These are phyloP conservation scores for Mortierella alpina DNA, from an alignment of 192 early-diverging fungal genomes.

Conservation along the genomic window DNA sequence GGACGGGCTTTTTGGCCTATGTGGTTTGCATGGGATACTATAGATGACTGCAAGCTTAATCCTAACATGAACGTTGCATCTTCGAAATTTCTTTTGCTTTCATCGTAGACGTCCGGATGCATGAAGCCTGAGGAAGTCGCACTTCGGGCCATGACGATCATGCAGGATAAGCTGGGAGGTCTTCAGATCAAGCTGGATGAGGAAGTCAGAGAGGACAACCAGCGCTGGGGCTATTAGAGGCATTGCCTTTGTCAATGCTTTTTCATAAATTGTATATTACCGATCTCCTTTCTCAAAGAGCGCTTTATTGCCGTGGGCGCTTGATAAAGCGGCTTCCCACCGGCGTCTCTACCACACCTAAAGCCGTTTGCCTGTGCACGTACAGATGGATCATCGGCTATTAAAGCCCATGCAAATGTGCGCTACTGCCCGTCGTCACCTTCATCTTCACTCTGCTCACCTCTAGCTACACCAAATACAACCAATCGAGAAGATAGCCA, in stretches of 20 bases:
- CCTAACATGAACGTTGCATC: neutral
- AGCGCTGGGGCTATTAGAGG: constrained; percentile 46
- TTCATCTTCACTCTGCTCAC: too few species aligned
- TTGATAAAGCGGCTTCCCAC: too few species aligned
- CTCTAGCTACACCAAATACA: too few species aligned
- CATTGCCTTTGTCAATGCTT: neutral
- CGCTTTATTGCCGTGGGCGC: too few species aligned
- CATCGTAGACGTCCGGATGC: constrained; percentile 73
- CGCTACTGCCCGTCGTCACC: too few species aligned
- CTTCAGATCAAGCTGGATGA: constrained; percentile 67
- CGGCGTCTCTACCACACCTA: too few species aligned
- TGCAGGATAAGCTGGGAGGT: constrained; percentile 79
- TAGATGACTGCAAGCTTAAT: neutral
- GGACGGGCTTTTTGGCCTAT: neutral
- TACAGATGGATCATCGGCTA: too few species aligned
- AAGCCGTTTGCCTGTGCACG: too few species aligned
- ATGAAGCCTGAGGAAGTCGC: constrained; percentile 80
- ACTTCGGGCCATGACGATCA: constrained; percentile 71
- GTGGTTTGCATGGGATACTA: neutral
- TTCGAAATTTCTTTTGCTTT: neutral
- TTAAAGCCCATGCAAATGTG: too few species aligned
- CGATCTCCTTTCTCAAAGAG: neutral
- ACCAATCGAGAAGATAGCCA: too few species aligned
- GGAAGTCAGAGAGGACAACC: constrained; percentile 48
- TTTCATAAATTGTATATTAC: constrained; percentile 30